phyloP scores from a whole-genome alignment of 1,284 basidiomycete genomes.

The Pisolithus thermaeus region DNA sequence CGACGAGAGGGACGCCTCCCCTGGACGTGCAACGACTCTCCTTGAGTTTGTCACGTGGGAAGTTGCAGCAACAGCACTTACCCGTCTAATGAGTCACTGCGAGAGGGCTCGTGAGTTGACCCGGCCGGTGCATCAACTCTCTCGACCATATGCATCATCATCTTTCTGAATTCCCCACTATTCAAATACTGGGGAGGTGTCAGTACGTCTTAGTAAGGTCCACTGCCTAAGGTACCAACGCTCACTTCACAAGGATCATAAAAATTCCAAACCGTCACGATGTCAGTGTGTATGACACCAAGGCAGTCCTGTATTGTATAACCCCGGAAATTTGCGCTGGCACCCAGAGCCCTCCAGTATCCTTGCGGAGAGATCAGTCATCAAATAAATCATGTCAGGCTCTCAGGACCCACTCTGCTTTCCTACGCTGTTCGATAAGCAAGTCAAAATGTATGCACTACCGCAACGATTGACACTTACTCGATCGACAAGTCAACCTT shows the following conservation, averaged over 20 bases:
- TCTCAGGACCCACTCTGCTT: slow-evolving; percentile 10
- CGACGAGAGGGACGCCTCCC: no score
- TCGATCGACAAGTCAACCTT: slow-evolving; percentile 2
- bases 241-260: slow-evolving; percentile 14
- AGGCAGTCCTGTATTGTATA: slow-evolving; percentile 14
- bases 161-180: neutral
- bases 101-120: no score
- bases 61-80: no score
- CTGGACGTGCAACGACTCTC: no score
- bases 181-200: neutral
- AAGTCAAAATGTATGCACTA: neutral
- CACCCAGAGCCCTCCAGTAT: no score
- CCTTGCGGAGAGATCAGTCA: slow-evolving; percentile 1
- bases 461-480: neutral
- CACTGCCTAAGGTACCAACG: neutral
- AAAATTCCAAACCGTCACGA: slow-evolving; percentile 21
- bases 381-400: neutral
- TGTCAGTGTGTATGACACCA: slow-evolving; percentile 16
- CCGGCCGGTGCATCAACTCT: neutral
- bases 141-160: slow-evolving; percentile 1
- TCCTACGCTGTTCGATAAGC: slow-evolving; percentile 11
- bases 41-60: no score
- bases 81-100: no score
- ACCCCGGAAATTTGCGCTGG: slow-evolving; percentile 8
- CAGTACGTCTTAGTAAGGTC: no score